A percentile compares a stretch with the other conserved stretches of the same genome.
phyloP scores from a whole-genome alignment of 2,329 filamentous ascomycete species.

The Ascosphaera aggregata region DNA sequence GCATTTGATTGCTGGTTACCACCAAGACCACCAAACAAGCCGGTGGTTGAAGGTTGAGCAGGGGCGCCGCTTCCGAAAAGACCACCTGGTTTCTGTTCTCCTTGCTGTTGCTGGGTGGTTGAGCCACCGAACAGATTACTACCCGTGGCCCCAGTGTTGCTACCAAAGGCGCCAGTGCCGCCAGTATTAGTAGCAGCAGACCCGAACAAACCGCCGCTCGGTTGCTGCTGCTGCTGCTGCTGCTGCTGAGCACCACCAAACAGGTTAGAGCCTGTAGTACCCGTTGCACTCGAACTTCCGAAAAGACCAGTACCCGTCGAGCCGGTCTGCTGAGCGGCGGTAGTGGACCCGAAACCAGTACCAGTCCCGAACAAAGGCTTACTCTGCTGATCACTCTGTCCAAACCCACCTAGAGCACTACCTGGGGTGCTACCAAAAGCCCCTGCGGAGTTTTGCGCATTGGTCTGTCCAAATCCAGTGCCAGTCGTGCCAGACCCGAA shows the following conservation, averaged over 20 bases:
- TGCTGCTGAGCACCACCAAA: constrained; percentile 12
- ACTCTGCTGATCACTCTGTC: constrained; percentile 16
- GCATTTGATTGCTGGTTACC: constrained; percentile 9
- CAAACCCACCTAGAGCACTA: constrained; percentile 22
- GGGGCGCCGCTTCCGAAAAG: constrained; percentile 10
- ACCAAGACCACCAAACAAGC: constrained; percentile 23
- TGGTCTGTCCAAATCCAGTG: constrained; percentile 18
- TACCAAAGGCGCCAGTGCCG: constrained; percentile 25
- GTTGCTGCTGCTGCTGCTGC: constrained; percentile 11
- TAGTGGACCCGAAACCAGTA: constrained; percentile 18
- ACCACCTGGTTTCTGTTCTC: constrained; percentile 9
- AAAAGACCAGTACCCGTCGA: constrained; percentile 20
- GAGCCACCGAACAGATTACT: constrained; percentile 2
- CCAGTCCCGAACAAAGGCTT: constrained; percentile 14
- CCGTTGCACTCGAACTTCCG: constrained; percentile 9
- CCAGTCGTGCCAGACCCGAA: constrained; percentile 16
- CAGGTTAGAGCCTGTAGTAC: constrained; percentile 2
- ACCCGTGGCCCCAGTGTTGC: constrained; percentile 9
- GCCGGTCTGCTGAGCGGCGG: constrained; percentile 18
- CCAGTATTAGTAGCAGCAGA: constrained; percentile 15
- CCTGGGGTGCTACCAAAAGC: constrained; percentile 14
- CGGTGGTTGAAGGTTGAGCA: constrained; percentile 8
- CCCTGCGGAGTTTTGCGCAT: constrained; percentile 20
- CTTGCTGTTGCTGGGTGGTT: constrained; percentile 6
- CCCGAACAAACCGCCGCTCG: constrained; percentile 3